Base-by-base conservation (phyloP, 108 stramenopile species). In the Fistulifera solaris region DNA sequence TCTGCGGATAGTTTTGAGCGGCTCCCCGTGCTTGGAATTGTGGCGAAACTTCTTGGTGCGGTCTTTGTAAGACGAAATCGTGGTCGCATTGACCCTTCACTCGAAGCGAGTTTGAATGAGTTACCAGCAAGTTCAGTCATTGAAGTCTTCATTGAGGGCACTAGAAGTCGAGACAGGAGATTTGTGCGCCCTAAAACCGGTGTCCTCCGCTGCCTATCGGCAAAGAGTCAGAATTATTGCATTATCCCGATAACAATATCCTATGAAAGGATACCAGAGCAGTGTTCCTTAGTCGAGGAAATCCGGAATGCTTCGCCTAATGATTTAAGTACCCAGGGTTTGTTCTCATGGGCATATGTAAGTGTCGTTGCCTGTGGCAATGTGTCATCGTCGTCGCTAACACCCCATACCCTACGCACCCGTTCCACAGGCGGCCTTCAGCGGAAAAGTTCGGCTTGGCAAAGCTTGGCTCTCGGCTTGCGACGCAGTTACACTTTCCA, bases 141-240 rank as follows among this genome's bases (percentile, higher is more conserved):
- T 15, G 92, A 93, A 52, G 78, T 89, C 1, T 93, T 87, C 52
- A 70, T 93, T 23, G 92, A 93, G 56, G 92, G 92, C 13, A 87
- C 56, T 38, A 65, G 92, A 40, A 89, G 87, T 44, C 71, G 92
- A 42, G 81, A 80, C 56, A 69, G 92, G 11, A 71, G 83, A 7
- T 93, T 88, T 66, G 46, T 78, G 10, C 46, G 59, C 35, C 78
- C 87, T 1, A 89, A 84, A 67, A 93, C 92, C 0, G 92, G 92
- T n/a, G 66, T 88, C 31, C 63, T 93, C 27, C 70, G 71, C 23
- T 74, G 81, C 57, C 8, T 35, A 35, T 6, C 31, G 31, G 8
- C 31, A 8, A 35, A 8, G 8, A 61, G 85, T 12, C 46, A 67
- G 19, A 50, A 61, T 40, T 73, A 61, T 19, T 73, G 59, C 46